Evolutionary conservation across 169 alveolate species (phyloP).

Genomic region (Eimeria sp.): DNA sequence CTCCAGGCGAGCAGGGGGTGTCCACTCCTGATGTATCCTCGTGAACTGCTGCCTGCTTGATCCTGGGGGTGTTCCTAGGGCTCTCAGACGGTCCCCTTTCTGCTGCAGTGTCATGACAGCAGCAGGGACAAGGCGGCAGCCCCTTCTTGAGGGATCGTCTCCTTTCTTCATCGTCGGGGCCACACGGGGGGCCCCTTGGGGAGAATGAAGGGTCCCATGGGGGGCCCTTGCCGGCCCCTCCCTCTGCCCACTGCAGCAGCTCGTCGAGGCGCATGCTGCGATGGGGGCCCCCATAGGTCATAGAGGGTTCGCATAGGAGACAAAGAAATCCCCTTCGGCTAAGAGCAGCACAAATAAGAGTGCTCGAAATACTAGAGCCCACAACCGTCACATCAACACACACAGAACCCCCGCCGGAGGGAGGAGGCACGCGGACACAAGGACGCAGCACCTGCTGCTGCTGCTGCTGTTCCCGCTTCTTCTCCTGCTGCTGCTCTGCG

Average conservation of each 20-base stretch:
- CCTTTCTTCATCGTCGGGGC: slow-evolving; percentile 43
- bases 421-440: slow-evolving; percentile 44
- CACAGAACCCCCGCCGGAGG: slow-evolving; percentile 43
- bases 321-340: slow-evolving; percentile 62
- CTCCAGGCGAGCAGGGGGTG: slow-evolving; percentile 8
- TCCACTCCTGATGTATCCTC: not conserved
- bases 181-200: slow-evolving; percentile 2
- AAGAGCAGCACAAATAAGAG: slow-evolving; percentile 53
- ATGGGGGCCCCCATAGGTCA: slow-evolving; percentile 72
- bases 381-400: slow-evolving; percentile 28
- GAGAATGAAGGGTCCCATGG: not conserved
- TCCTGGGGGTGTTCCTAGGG: not conserved
- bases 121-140: slow-evolving; percentile 42
- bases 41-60: not conserved
- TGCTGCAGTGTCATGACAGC: slow-evolving; percentile 35
- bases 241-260: slow-evolving; percentile 61
- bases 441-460: not conserved
- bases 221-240: slow-evolving; percentile 16
- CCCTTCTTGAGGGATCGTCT: slow-evolving; percentile 55
- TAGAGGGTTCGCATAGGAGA: slow-evolving; percentile 48
- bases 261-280: slow-evolving; percentile 60
- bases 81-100: not conserved
- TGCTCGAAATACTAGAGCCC: slow-evolving; percentile 30
- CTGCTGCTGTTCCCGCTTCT: not conserved
- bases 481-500: slow-evolving; percentile 1